A percentile compares a stretch with the other conserved stretches of the same genome.
Evolutionary conservation across 305 asterid species (phyloP).

Genomic region (Fraxinus xanthoxyloides): DNA sequence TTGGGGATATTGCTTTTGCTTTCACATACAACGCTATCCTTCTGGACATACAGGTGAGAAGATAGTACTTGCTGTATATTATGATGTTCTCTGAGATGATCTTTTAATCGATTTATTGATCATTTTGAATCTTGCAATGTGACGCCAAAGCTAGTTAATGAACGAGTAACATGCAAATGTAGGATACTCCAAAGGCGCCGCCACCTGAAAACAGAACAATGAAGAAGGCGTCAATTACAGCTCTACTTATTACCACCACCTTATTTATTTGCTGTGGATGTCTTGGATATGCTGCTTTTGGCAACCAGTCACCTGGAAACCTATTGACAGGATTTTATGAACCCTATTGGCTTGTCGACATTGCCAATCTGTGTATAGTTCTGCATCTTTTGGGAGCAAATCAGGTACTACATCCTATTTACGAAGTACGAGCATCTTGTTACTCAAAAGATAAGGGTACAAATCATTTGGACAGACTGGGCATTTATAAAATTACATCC

Average conservation of each 20-base stretch:
- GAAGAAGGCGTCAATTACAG: constrained; percentile 37
- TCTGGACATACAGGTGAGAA: constrained; percentile 40
- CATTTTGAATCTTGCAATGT: not conserved
- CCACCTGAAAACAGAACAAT: constrained; percentile 41
- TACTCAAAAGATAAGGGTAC: not conserved
- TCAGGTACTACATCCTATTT: constrained; percentile 28
- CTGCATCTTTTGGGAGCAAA: constrained; percentile 47
- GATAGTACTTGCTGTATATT: not conserved
- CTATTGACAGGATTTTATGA: constrained; percentile 44
- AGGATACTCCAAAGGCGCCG: constrained; percentile 48
- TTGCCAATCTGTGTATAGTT: constrained; percentile 47
- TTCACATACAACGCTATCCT: constrained; percentile 40
- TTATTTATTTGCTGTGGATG: constrained; percentile 51
- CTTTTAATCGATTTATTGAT: not conserved
- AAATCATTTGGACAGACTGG: not conserved
- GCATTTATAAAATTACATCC: not conserved
- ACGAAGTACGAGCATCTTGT: not conserved
- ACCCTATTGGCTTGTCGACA: constrained; percentile 46
- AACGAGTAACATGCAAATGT: not conserved
- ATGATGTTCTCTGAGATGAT: not conserved
- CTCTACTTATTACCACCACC: constrained; percentile 42
- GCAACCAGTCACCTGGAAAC: constrained; percentile 39
- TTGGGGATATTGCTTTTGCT: constrained; percentile 47
- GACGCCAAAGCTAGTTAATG: not conserved
- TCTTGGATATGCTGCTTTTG: constrained; percentile 50